Conservation (phyloP, 2,329 filamentous ascomycete species). For the Colletotrichum cordylinicola region DNA sequence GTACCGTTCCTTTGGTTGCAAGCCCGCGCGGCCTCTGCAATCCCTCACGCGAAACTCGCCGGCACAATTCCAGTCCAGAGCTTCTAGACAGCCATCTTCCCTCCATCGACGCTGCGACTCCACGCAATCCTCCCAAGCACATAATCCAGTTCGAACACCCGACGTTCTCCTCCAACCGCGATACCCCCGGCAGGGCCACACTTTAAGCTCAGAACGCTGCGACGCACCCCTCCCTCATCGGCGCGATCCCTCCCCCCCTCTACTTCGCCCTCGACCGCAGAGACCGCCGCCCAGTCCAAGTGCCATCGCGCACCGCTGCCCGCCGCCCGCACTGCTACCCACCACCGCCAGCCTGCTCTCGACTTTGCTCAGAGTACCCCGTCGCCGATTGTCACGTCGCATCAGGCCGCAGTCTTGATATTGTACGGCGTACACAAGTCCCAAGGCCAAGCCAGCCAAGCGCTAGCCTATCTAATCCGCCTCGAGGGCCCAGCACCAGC, state of each 20-base stretch:
- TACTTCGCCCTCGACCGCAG: neutral
- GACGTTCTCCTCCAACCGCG: neutral
- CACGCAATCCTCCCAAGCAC: neutral
- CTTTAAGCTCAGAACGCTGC: conserved; percentile 15
- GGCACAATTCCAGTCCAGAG: neutral
- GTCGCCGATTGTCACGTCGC: neutral
- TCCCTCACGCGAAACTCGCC: neutral
- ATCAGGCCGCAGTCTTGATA: neutral
- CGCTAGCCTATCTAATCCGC: neutral
- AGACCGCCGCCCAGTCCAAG: neutral
- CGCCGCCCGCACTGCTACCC: neutral
- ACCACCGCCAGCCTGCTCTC: neutral
- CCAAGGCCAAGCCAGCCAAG: neutral
- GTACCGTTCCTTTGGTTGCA: neutral
- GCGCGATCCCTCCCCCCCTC: neutral
- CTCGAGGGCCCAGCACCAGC: neutral
- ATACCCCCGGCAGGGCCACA: conserved; percentile 12
- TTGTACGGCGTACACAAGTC: neutral
- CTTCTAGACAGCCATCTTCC: neutral
- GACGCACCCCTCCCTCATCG: conserved; percentile 12
- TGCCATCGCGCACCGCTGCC: neutral
- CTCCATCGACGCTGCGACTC: neutral
- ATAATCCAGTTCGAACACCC: neutral
- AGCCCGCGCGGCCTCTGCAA: neutral
- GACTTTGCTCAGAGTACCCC: neutral